Percentiles rank a stretch among this genome's conserved stretches.
Evolutionary conservation across 306 rosid genomes (phyloP).

Genomic region (Prunus mume): DNA sequence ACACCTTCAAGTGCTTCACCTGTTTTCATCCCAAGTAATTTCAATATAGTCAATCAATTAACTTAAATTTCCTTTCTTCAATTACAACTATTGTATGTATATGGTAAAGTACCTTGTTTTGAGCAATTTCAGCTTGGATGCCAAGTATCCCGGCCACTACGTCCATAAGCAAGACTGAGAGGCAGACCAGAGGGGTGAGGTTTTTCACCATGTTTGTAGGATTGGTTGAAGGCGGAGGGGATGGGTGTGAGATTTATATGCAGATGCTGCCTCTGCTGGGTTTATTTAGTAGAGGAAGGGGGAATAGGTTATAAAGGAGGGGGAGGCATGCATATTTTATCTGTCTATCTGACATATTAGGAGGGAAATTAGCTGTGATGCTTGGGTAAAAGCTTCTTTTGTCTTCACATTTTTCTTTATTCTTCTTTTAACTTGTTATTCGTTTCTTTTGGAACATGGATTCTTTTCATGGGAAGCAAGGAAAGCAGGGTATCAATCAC

Average conservation of each 20-base stretch:
- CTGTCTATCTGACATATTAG: slow-evolving; percentile 5
- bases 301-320: too few relatives aligned
- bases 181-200: slow-evolving; percentile 53
- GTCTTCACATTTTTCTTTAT: slow-evolving; percentile 30
- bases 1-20: slow-evolving; percentile 59
- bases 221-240: slow-evolving; percentile 11
- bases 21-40: slow-evolving; percentile 8
- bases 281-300: background rate
- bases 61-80: too few relatives aligned
- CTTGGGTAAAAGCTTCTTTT: slow-evolving; percentile 55
- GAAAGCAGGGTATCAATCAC: slow-evolving; percentile 45
- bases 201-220: slow-evolving; percentile 46
- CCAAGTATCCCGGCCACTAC: slow-evolving; percentile 75
- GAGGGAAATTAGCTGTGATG: slow-evolving; percentile 38
- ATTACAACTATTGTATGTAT: too few relatives aligned
- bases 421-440: slow-evolving; percentile 21
- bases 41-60: background rate
- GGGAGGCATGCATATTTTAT: slow-evolving; percentile 14
- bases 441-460: slow-evolving; percentile 25
- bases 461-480: slow-evolving; percentile 67
- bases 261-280: slow-evolving; percentile 2
- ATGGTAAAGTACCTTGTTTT: slow-evolving; percentile 59
- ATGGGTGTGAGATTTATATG: slow-evolving; percentile 26
- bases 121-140: slow-evolving; percentile 70
- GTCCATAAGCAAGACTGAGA: slow-evolving; percentile 55